Evolutionary conservation across 108 stramenopile species (phyloP), one percentile per base, ranked within the genome.

Genomic region (Cyclotella choctawhatcheeana): DNA sequence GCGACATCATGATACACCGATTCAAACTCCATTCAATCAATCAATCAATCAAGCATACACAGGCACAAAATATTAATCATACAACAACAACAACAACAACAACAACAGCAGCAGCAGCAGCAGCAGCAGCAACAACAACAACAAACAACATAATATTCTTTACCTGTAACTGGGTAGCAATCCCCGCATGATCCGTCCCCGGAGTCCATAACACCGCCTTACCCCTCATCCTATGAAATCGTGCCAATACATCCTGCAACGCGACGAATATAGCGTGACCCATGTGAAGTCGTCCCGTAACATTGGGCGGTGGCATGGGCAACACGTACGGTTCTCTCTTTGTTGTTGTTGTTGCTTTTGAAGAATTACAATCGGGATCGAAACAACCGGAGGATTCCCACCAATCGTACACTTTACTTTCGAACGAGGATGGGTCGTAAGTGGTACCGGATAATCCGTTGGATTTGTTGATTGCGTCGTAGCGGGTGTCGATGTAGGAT

Each of bases 241-340:
- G 79, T 7, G 97, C 94, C 82, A 99, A 74, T 24, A 95, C 93
- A 85, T 99, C 99, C 88, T 99, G 98, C 50, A 98, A 75, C 14
- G 99, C 96, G 3, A 98, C 97, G 51, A 98, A 98, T 64, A 99
- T 97, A 45, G 99, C 99, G 68, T 99, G 99, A 21, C 99, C 99
- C 94, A 99, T 97, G 82, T 99, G 99, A 27, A 99, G 81, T n/a
- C 97, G 80, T 18, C 99, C 99, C 20, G 99, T 99, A 16, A 99
- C 98, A 74, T 99, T 99, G 24, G 99, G 99, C 22, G 99, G 99
- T 0, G 99, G 99, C 96, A 99, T 96, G 56, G 95, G 95, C 2
- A 93, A 58, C 0, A 93, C 91, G 74, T 92, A 96, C 8, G 95
- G 88, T 54, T 81, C 67, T 59, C 80, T 84, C 6, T 47, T 33